Base-by-base conservation (phyloP, 805 yeast species). In the Kurtzmaniella fragi region DNA sequence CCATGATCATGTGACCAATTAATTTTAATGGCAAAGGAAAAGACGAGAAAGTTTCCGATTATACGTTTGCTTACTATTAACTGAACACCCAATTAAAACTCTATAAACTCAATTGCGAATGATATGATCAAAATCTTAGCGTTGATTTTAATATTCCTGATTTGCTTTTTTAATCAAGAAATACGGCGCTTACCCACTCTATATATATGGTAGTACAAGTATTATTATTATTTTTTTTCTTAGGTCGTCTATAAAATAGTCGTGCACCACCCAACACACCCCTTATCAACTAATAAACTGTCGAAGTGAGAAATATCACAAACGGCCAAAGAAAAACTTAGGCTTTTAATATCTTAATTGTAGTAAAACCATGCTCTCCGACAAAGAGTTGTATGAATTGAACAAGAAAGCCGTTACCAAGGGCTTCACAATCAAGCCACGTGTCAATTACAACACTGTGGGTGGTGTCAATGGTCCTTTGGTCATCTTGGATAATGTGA, bases 401-500 rank as follows among this genome's bases (percentile, higher is more conserved):
- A 90, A 90, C 76, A 87, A 88, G 62, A 80, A 79, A 62, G 97
- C 98, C 35, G 97, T 82, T 39, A 84, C 90, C 42, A 84, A 88
- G 60, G 95, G 95, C 52, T 89, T 89, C 72, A 82, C 85, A 47
- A 81, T 90, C 57, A 83, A 87, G 61, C 98, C 98, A 44, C 82
- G 96, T 69, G 61, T 85, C 54, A 84, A 82, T 55, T 93, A 93
- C 70, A 93, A 93, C 73, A 93, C 99, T 25, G 99, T 93, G 45
- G 91, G 91, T 40, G 98, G 98, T 64, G 95, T 93, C 56, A 93
- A 95, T 65, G 99, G 99, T 46, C 99, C 99, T 4, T 78, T 93
- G 62, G 99, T 93, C 45, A 90, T 68, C 42, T 66, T 69, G 50
- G 75, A 69, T 49, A 61, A 69, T 43, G 75, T 69, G 48, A 69